Percentiles rank a stretch among this genome's conserved stretches.
phyloP scores from a whole-genome alignment of 441 rosid genomes.

The Monsonia emarginata region DNA sequence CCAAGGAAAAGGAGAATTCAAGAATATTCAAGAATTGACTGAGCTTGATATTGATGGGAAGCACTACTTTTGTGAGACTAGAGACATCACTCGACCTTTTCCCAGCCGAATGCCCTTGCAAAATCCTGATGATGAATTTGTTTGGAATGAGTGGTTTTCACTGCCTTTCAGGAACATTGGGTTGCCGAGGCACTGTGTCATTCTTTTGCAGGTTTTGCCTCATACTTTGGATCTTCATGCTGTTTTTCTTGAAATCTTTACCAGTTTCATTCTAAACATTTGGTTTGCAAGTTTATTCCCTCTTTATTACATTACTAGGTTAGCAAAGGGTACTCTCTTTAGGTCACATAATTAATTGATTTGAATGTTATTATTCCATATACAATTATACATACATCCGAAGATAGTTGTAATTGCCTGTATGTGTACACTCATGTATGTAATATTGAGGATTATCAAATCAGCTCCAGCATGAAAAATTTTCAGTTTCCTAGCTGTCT shows the following conservation, averaged over 20 bases:
- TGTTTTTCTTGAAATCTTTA: conserved; percentile 12
- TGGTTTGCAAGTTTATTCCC: conserved; percentile 4
- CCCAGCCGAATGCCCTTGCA: conserved; percentile 68
- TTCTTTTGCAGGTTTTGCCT: conserved; percentile 84
- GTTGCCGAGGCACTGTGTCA: conserved; percentile 57
- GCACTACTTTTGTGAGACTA: conserved; percentile 82
- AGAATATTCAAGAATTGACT: conserved; percentile 72
- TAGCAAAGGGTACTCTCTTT: background rate
- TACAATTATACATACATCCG: background rate
- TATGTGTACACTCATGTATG: background rate
- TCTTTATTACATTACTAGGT: background rate
- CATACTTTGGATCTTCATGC: conserved; percentile 22
- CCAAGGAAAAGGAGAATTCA: conserved; percentile 77
- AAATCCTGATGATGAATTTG: conserved; percentile 79
- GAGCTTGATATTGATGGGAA: conserved; percentile 91
- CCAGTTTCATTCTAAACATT: conserved; percentile 10
- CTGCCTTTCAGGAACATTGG: conserved; percentile 61
- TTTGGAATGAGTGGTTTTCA: conserved; percentile 89
- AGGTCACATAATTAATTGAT: background rate
- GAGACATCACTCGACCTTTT: conserved; percentile 81
- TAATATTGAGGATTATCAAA: background rate
- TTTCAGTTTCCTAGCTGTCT: background rate
- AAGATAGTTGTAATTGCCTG: background rate
- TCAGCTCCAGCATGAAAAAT: background rate
- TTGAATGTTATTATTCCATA: background rate